Conservation (phyloP, 1,284 basidiomycete species). For the Moniliophthora roreri region DNA sequence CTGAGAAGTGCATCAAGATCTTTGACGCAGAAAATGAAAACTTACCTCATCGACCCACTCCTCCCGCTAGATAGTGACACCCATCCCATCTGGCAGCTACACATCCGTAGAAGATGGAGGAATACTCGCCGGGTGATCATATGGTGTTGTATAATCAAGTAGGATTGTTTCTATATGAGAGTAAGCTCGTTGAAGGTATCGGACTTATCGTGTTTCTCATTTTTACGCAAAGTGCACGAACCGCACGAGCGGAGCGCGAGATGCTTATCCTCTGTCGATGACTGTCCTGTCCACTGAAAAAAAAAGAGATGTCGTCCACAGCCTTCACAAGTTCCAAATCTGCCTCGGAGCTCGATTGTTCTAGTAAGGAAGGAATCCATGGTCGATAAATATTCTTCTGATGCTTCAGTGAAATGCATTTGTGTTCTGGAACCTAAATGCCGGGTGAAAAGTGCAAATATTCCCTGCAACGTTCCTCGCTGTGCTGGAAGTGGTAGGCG, state of each 20-base stretch:
- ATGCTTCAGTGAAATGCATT: slow-evolving; percentile 52
- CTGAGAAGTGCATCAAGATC: slow-evolving; percentile 31
- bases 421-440: slow-evolving; percentile 39
- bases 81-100: slow-evolving; percentile 67
- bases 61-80: slow-evolving; percentile 66
- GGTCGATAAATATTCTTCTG: slow-evolving; percentile 10
- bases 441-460: slow-evolving; percentile 43
- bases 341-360: slow-evolving; percentile 27
- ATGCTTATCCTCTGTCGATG: slow-evolving; percentile 43
- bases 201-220: slow-evolving; percentile 30
- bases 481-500: no score
- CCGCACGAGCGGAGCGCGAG: slow-evolving; percentile 54
- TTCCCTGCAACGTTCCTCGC: no score
- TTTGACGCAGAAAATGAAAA: slow-evolving; percentile 6
- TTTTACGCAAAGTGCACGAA: slow-evolving; percentile 53
- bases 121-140: slow-evolving; percentile 46
- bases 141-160: slow-evolving; percentile 64
- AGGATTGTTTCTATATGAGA: slow-evolving; percentile 42
- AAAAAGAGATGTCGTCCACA: slow-evolving; percentile 62
- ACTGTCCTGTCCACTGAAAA: slow-evolving; percentile 69
- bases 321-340: slow-evolving; percentile 54
- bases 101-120: slow-evolving; percentile 53
- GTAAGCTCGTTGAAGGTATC: neutral
- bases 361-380: slow-evolving; percentile 24
- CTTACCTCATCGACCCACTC: slow-evolving; percentile 73